These are phyloP conservation scores for Calendula officinalis DNA, from an alignment of 129 eudicot genomes.

Conservation along the genomic window DNA sequence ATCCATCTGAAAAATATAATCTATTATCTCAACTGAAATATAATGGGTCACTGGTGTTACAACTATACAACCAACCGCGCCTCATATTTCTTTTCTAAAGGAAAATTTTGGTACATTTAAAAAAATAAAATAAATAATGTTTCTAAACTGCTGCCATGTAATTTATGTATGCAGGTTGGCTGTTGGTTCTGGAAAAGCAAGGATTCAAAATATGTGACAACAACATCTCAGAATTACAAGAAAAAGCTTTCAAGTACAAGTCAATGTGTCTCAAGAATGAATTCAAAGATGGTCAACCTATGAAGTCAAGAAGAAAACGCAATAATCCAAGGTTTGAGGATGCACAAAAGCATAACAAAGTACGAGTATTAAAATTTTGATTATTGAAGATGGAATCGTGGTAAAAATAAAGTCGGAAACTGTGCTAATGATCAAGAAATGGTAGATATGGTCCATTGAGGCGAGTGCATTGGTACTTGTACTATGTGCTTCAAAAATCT, in stretches of 20 bases:
- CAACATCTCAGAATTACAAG: slow-evolving; percentile 28
- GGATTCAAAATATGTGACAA: slow-evolving; percentile 50
- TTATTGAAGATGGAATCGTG: slow-evolving; percentile 17
- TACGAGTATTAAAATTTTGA: slow-evolving; percentile 35
- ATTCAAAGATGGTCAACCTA: slow-evolving; percentile 29
- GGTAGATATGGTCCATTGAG: slow-evolving; percentile 42
- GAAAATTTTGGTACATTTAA: no score
- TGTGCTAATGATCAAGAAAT: slow-evolving; percentile 33
- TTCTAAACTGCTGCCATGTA: not conserved
- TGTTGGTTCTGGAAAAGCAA: slow-evolving; percentile 46
- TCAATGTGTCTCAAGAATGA: slow-evolving; percentile 2
- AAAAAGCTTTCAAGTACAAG: slow-evolving; percentile 34
- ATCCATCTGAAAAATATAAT: no score
- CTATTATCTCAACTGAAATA: no score
- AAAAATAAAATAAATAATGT: no score
- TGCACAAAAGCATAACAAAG: slow-evolving; percentile 40
- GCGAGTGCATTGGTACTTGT: slow-evolving; percentile 18
- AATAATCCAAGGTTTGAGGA: slow-evolving; percentile 34
- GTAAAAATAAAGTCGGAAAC: slow-evolving; percentile 30
- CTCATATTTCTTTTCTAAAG: slow-evolving; percentile 42
- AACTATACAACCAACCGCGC: slow-evolving; percentile 26
- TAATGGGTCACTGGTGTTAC: slow-evolving; percentile 41
- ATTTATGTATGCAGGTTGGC: slow-evolving; percentile 47
- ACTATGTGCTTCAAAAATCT: slow-evolving; percentile 22
- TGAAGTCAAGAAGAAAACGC: slow-evolving; percentile 60